These are phyloP conservation scores for Colletotrichum agaves DNA, from an alignment of 2,329 filamentous ascomycete genomes.

Conservation along the genomic window DNA sequence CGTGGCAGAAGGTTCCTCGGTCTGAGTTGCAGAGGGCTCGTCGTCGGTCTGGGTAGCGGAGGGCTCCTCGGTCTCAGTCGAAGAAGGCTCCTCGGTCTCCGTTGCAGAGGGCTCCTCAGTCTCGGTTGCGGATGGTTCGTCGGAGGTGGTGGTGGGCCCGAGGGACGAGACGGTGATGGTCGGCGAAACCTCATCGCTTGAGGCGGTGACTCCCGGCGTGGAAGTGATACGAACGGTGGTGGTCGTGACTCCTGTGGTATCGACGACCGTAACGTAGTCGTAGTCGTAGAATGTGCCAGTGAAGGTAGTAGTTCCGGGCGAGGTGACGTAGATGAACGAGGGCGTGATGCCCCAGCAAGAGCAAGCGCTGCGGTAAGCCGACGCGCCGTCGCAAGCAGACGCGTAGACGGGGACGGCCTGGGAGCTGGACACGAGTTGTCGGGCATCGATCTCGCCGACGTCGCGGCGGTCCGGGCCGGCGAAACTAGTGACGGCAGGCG, in stretches of 20 bases:
- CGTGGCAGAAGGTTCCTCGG: not conserved
- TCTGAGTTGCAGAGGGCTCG: not conserved
- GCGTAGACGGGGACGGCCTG: constrained; percentile 41
- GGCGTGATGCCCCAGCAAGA: constrained; percentile 42
- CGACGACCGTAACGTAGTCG: constrained; percentile 1
- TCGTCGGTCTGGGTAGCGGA: not conserved
- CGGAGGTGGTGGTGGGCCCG: not conserved
- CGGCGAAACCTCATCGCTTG: not conserved
- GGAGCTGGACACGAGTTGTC: not conserved
- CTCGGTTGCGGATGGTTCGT: not conserved
- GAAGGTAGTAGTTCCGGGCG: not conserved
- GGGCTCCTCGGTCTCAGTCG: not conserved
- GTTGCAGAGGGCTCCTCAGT: not conserved
- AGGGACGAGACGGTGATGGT: not conserved
- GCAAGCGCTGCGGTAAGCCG: constrained; percentile 42
- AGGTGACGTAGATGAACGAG: constrained; percentile 22
- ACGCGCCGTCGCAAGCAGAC: constrained; percentile 38
- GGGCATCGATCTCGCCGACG: constrained; percentile 5
- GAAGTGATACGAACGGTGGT: constrained; percentile 7
- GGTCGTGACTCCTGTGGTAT: not conserved
- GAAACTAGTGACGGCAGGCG: not conserved
- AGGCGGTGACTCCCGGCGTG: not conserved
- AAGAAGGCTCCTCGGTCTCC: not conserved
- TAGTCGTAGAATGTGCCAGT: not conserved
- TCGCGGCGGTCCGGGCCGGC: not conserved